Evolutionary conservation across 176 grass and related monocot genomes (phyloP).

Genomic region (Puya raimondii): DNA sequence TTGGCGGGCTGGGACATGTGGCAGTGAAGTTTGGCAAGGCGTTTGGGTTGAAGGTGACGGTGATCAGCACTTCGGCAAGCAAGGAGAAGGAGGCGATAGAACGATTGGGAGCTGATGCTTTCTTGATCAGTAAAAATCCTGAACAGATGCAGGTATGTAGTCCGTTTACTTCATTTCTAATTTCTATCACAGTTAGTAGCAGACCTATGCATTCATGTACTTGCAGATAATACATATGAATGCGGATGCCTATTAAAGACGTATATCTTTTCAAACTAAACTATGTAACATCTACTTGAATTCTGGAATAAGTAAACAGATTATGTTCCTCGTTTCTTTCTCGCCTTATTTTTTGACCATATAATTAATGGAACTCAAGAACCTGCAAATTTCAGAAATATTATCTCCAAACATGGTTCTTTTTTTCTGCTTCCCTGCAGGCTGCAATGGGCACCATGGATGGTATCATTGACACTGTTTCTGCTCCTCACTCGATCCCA

Average conservation of each 20-base stretch:
- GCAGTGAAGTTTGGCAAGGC: constrained; percentile 58
- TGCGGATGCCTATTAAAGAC: too few species aligned
- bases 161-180: not conserved
- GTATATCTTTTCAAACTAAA: too few species aligned
- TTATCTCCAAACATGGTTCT: not conserved
- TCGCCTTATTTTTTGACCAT: too few species aligned
- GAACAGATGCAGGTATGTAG: constrained; percentile 38
- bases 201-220: not conserved
- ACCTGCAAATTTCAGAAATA: too few species aligned
- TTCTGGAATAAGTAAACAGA: too few species aligned
- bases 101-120: constrained; percentile 33
- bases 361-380: too few species aligned
- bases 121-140: constrained; percentile 33
- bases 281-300: too few species aligned
- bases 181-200: too few species aligned
- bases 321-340: too few species aligned
- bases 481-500: constrained; percentile 19
- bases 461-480: constrained; percentile 48
- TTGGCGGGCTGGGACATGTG: constrained; percentile 57
- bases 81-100: constrained; percentile 50
- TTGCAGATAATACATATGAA: too few species aligned
- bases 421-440: constrained; percentile 11
- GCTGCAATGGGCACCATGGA: constrained; percentile 40
- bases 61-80: constrained; percentile 36
- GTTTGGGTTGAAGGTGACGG: constrained; percentile 54